Conservation (phyloP, 2,329 filamentous ascomycete genomes). For the Sporothrix schenckii region DNA sequence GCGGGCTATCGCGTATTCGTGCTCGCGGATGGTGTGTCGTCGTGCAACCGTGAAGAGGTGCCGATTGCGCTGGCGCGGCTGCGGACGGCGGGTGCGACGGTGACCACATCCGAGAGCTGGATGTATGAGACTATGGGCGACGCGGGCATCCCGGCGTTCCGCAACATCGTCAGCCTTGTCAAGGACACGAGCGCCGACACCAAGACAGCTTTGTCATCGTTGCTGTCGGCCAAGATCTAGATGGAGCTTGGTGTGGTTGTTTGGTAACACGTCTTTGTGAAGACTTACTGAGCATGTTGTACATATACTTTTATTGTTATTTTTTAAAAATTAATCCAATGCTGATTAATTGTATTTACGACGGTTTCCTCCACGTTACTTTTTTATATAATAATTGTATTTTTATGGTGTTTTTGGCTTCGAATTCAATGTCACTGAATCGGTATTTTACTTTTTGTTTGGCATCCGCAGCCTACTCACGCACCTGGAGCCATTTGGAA, state of each 20-base stretch:
- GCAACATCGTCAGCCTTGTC: conserved; percentile 71
- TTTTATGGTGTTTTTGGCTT: conserved; percentile 38
- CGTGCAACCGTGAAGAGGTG: conserved; percentile 81
- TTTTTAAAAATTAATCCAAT: background rate
- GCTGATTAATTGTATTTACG: background rate
- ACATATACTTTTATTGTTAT: background rate
- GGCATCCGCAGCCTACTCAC: background rate
- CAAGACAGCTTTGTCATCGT: conserved; percentile 64
- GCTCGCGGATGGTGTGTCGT: conserved; percentile 85
- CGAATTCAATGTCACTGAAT: conserved; percentile 32
- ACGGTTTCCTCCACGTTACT: too few species aligned
- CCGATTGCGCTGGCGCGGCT: conserved; percentile 75
- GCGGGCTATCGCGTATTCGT: conserved; percentile 82
- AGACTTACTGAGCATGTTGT: background rate
- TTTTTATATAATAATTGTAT: background rate
- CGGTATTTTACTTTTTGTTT: background rate
- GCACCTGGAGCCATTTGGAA: background rate
- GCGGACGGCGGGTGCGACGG: conserved; percentile 71
- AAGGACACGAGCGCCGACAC: conserved; percentile 76
- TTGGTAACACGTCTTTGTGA: background rate
- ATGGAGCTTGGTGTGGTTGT: background rate
- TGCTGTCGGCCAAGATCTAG: conserved; percentile 62
- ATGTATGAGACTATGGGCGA: conserved; percentile 90
- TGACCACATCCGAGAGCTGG: conserved; percentile 87
- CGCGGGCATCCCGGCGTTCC: conserved; percentile 72